A percentile compares a stretch with the other conserved stretches of the same genome.
These are phyloP conservation scores for Tetrapisispora phaffii DNA, from an alignment of 805 yeast species.

Conservation along the genomic window DNA sequence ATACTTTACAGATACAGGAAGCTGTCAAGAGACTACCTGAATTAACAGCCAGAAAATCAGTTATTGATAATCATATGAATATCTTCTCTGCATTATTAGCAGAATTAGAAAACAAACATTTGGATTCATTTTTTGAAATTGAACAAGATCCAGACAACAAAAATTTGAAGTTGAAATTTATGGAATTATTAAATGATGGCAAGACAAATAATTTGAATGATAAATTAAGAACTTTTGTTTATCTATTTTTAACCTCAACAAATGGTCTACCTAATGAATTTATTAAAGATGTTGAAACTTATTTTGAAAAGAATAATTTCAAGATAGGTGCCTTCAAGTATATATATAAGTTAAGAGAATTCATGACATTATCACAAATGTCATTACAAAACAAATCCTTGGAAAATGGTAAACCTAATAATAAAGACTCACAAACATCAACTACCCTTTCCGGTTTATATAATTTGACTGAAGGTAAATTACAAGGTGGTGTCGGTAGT, in stretches of 20 bases:
- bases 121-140: constrained; percentile 87
- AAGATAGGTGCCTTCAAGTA: constrained; percentile 60
- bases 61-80: constrained; percentile 95
- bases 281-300: constrained; percentile 50
- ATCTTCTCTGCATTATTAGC: constrained; percentile 75
- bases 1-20: constrained; percentile 61
- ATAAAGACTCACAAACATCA: constrained; percentile 13
- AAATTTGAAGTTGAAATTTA: constrained; percentile 45
- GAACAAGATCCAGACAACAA: constrained; percentile 63
- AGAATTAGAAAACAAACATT: constrained; percentile 73
- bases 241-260: constrained; percentile 52
- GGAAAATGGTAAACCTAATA: constrained; percentile 27
- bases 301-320: constrained; percentile 45
- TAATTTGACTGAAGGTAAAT: constrained; percentile 69
- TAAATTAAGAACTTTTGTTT: constrained; percentile 80
- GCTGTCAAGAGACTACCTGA: constrained; percentile 92
- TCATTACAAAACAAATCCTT: constrained; percentile 29
- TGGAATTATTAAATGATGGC: constrained; percentile 43
- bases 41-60: constrained; percentile 73
- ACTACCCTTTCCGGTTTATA: constrained; percentile 60
- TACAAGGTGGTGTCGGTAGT: constrained; percentile 84
- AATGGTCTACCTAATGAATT: constrained; percentile 35
- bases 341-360: constrained; percentile 72
- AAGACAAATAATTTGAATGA: constrained; percentile 61
- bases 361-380: constrained; percentile 44